Evolutionary conservation across 768 basidiomycete species (phyloP).

Genomic region (Strobilomyces confusus): DNA sequence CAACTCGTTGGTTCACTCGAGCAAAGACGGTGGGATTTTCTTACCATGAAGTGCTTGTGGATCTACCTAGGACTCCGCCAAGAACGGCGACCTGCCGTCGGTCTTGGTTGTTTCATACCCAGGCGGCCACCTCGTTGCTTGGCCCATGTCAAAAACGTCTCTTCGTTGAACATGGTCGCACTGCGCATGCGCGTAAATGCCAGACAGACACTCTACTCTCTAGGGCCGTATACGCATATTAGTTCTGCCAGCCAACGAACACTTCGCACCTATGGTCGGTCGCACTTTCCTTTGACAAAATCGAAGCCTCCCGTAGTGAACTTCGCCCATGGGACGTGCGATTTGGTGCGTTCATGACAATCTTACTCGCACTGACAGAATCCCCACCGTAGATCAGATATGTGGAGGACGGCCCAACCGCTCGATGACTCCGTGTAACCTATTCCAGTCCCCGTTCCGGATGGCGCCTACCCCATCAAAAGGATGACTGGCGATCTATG

Average conservation of each 20-base stretch:
- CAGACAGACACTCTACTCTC: not conserved
- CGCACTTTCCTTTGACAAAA: conserved; percentile 4
- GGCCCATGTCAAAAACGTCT: not conserved
- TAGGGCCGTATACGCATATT: not conserved
- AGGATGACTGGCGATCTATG: not conserved
- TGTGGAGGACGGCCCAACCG: not conserved
- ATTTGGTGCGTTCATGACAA: not conserved
- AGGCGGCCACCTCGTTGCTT: not conserved
- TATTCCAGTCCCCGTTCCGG: not conserved
- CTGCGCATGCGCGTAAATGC: not conserved
- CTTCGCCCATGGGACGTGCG: not conserved
- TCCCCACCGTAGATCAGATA: not conserved
- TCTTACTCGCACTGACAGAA: not conserved
- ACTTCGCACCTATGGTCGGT: not conserved
- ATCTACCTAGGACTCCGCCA: not conserved
- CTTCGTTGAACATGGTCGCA: not conserved
- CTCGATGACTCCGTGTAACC: not conserved
- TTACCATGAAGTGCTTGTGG: not conserved
- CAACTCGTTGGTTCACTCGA: conserved; percentile 6
- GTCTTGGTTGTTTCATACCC: not conserved
- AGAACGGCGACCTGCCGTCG: not conserved
- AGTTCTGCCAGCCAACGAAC: not conserved
- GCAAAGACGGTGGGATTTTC: conserved; percentile 8
- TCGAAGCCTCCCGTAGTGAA: not conserved
- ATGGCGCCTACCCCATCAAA: not conserved